These are phyloP conservation scores for Leishmania tarentolae DNA, from an alignment of 208 protist genomes.

Conservation along the genomic window DNA sequence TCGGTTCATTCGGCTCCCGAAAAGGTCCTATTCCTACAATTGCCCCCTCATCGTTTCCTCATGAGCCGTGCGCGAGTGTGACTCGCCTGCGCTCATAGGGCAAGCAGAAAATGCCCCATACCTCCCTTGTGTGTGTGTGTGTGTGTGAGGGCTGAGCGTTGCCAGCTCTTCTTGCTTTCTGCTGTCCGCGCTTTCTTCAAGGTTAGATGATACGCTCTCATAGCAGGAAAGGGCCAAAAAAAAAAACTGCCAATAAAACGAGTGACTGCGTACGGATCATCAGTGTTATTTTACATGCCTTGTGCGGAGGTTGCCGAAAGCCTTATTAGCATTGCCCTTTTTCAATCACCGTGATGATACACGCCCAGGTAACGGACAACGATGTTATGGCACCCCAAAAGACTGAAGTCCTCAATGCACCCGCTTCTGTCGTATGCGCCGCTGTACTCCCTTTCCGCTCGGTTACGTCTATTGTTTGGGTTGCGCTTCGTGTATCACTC, in stretches of 20 bases:
- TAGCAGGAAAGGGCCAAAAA: slow-evolving; percentile 4
- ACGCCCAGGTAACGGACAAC: neutral
- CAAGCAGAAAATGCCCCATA: neutral
- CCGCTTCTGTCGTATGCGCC: neutral
- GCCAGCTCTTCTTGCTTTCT: neutral
- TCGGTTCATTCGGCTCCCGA: neutral
- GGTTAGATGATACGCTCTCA: neutral
- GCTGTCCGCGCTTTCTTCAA: neutral
- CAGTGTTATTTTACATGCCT: neutral
- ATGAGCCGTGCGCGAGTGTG: neutral
- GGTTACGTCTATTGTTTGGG: neutral
- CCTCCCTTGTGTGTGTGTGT: neutral
- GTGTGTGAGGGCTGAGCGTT: neutral
- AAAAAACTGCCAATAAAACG: neutral
- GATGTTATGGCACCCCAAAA: neutral
- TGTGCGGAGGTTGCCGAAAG: neutral
- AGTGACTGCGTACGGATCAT: neutral
- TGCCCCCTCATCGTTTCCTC: neutral
- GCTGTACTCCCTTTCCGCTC: neutral
- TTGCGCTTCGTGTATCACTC: neutral
- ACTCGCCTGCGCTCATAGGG: no score
- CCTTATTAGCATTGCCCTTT: neutral
- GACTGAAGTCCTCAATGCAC: neutral
- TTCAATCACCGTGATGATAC: neutral
- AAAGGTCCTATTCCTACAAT: neutral